Evolutionary conservation across 1,284 basidiomycete genomes (phyloP), one percentile per base, ranked within the genome.

Genomic region (Apiotrichum sp.): DNA sequence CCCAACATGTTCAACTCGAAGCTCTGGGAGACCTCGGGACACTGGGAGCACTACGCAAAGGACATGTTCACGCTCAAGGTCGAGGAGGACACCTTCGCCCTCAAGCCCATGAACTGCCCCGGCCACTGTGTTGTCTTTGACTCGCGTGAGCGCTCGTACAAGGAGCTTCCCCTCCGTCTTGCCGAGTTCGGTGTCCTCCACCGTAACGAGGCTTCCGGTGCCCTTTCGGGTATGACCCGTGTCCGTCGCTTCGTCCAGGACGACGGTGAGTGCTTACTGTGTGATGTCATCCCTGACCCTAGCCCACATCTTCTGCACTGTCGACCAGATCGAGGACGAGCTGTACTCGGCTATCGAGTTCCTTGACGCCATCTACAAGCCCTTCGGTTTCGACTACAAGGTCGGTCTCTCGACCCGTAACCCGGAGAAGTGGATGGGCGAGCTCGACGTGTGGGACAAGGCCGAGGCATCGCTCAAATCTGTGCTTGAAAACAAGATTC

Each of bases 21-120:
- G 76, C 83, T 99, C 16, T 99, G 96, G 96, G 86, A 98, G 78
- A 93, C 90, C 1, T 98, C 95, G 0, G 96, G 96, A 6, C 96
- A 98, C 75, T 98, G 90, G 95, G 84, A 91, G 70, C 96, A 98
- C 78, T 96, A 96, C 80, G 85, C 87, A 70, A 93, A 98, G 59
- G 93, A 93, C 78, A 98, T 98, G 96, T 98, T 98, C 79, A 73
- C 81, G 42, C 85, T 98, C 54, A 87, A 90, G 61, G 80, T 98
- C 57, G 96, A 98, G 78, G 97, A 98, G 78, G 93, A 98, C 77
- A 83, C 84, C 69, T 96, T 89, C 83, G 93, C 82, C 1, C 80
- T 95, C 57, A 98, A 98, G 78, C 96, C 96, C 16, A 99, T 99
- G 96, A 99, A 99, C 78, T 98, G 96, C 74, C 96, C 96, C 0